phyloP scores from a whole-genome alignment of 768 basidiomycete genomes.

The Favolaschia claudopus region DNA sequence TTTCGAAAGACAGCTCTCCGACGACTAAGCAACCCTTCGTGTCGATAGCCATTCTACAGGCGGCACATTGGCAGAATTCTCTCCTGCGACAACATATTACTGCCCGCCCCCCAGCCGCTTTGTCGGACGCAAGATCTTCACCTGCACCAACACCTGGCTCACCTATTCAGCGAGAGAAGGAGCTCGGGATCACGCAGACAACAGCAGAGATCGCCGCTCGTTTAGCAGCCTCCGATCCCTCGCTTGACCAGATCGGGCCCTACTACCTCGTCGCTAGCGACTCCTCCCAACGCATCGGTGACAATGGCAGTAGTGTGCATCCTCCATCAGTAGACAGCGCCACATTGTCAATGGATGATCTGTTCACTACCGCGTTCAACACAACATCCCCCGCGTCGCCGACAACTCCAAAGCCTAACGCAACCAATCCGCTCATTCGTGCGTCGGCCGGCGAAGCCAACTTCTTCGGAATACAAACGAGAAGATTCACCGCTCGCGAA shows the following conservation, averaged over 20 bases:
- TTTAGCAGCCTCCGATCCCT: slow-evolving; percentile 27
- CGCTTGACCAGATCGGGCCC: slow-evolving; percentile 36
- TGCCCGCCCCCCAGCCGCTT: slow-evolving; percentile 45
- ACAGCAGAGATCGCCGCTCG: slow-evolving; percentile 58
- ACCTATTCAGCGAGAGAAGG: slow-evolving; percentile 59
- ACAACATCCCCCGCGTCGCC: slow-evolving; percentile 35
- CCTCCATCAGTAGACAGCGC: slow-evolving; percentile 38
- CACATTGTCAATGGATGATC: slow-evolving; percentile 69
- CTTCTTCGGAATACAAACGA: slow-evolving; percentile 69
- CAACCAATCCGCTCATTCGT: slow-evolving; percentile 35
- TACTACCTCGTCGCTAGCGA: slow-evolving; percentile 76
- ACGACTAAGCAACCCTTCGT: slow-evolving; percentile 75
- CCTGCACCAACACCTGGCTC: slow-evolving; percentile 35
- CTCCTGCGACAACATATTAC: slow-evolving; percentile 69
- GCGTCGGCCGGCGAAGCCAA: slow-evolving; percentile 52
- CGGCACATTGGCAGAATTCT: slow-evolving; percentile 82
- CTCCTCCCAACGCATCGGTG: slow-evolving; percentile 79
- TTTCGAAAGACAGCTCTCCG: slow-evolving; percentile 80
- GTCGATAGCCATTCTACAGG: slow-evolving; percentile 69
- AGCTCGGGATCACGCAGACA: slow-evolving; percentile 68
- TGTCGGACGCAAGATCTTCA: slow-evolving; percentile 29
- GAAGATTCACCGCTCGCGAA: slow-evolving; percentile 48
- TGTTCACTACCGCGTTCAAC: slow-evolving; percentile 55
- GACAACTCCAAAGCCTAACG: slow-evolving; percentile 22
- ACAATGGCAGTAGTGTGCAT: slow-evolving; percentile 59